A percentile compares a stretch with the other conserved stretches of the same genome.
These are phyloP conservation scores for Metarhizium rileyi DNA, from an alignment of 2,329 filamentous ascomycete species.

Conservation along the genomic window DNA sequence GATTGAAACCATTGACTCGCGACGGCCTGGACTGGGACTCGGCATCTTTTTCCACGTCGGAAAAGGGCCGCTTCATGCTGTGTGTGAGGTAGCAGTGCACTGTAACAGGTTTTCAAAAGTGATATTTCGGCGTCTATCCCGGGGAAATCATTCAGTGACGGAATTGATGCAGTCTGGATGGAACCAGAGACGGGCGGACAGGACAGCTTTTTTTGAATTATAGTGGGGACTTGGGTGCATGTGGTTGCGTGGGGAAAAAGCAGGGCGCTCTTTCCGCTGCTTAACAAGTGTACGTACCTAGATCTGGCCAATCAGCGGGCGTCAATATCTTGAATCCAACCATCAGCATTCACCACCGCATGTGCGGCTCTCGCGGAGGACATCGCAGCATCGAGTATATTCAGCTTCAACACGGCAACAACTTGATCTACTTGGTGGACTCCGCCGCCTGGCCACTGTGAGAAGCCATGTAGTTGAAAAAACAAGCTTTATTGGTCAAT, in stretches of 20 bases:
- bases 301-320: background rate
- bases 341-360: background rate
- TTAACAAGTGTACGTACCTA: background rate
- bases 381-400: background rate
- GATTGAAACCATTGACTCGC: conserved; percentile 5
- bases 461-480: conserved; percentile 4
- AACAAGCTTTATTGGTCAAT: background rate
- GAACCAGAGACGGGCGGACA: background rate
- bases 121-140: background rate
- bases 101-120: background rate
- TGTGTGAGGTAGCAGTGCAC: background rate
- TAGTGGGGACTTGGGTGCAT: background rate
- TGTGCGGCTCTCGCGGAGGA: background rate
- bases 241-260: background rate
- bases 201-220: background rate
- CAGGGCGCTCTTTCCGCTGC: background rate
- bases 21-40: background rate
- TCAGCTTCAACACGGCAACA: background rate
- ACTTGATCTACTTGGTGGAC: background rate
- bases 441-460: background rate
- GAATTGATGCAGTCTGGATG: no score
- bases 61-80: conserved; percentile 22
- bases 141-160: no score
- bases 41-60: conserved; percentile 15
- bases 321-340: background rate